Evolutionary conservation across 164 flowering plant species (phyloP).

Genomic region (Aristolochia fimbriata): DNA sequence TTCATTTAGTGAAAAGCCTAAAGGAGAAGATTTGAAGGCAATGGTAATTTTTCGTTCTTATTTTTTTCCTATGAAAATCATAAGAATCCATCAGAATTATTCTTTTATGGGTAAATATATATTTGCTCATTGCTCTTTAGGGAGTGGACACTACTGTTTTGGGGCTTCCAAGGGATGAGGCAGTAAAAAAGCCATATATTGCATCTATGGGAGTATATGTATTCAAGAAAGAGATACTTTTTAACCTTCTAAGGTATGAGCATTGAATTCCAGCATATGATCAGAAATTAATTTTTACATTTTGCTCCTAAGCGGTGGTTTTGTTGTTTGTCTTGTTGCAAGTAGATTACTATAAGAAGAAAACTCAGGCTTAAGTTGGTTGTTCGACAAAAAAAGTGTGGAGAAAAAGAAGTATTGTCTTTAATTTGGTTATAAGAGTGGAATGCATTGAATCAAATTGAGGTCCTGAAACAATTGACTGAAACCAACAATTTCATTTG

Average conservation of each 20-base stretch:
- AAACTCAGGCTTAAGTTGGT: too few species aligned
- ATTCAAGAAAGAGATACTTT: constrained; percentile 85
- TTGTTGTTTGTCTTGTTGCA: background rate
- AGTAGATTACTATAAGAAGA: too few species aligned
- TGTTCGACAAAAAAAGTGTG: too few species aligned
- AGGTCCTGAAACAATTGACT: too few species aligned
- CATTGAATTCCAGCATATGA: too few species aligned
- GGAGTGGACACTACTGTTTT: constrained; percentile 80
- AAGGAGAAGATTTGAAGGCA: constrained; percentile 65
- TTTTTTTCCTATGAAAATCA: background rate
- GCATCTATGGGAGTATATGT: constrained; percentile 96
- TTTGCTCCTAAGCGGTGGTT: background rate
- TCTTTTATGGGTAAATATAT: too few species aligned
- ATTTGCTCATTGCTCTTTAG: constrained; percentile 21
- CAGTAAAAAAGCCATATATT: constrained; percentile 80
- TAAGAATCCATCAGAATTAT: too few species aligned
- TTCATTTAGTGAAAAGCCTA: constrained; percentile 87
- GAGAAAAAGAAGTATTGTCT: too few species aligned
- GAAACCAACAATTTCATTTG: too few species aligned
- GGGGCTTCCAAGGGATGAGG: constrained; percentile 74
- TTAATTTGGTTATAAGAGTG: too few species aligned
- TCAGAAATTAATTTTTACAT: too few species aligned
- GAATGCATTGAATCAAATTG: too few species aligned
- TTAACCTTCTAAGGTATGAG: constrained; percentile 72
- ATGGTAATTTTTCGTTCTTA: constrained; percentile 43